Percentiles rank a stretch among this genome's conserved stretches.
These are phyloP conservation scores for Coemansia sp. DNA, from an alignment of 192 early-diverging fungal species.

Conservation along the genomic window DNA sequence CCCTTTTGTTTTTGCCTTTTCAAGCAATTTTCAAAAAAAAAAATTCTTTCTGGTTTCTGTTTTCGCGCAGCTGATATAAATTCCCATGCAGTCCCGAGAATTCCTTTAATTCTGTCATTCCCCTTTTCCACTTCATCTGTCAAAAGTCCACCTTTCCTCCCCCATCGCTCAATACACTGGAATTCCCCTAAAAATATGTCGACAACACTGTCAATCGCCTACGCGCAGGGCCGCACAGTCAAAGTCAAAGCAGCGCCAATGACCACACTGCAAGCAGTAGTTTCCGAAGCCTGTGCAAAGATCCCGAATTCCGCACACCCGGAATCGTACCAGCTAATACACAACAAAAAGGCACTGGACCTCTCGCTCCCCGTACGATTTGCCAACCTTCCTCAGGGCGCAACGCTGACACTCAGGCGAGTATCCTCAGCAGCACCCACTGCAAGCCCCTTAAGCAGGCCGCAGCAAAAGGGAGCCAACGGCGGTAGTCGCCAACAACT, in stretches of 20 bases:
- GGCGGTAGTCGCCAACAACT: slow-evolving; percentile 7
- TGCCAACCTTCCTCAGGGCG: slow-evolving; percentile 79
- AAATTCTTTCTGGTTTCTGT: too few relatives aligned
- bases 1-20: too few relatives aligned
- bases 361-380: slow-evolving; percentile 75
- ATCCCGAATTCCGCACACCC: slow-evolving; percentile 56
- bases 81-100: too few relatives aligned
- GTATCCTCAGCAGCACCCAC: neutral
- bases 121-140: neutral
- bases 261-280: slow-evolving; percentile 70
- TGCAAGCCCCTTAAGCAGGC: neutral
- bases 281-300: slow-evolving; percentile 65
- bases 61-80: too few relatives aligned
- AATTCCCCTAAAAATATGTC: slow-evolving; percentile 28
- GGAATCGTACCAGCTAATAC: slow-evolving; percentile 65
- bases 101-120: too few relatives aligned
- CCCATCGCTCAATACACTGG: neutral
- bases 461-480: neutral
- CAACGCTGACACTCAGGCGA: slow-evolving; percentile 65
- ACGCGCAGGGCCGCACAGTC: slow-evolving; percentile 42
- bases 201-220: slow-evolving; percentile 64
- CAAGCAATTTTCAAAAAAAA: too few relatives aligned
- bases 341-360: slow-evolving; percentile 69
- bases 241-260: slow-evolving; percentile 73
- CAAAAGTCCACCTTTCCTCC: neutral